Conservation (phyloP, 306 rosid species). For the Cucurbita ficifolia region DNA sequence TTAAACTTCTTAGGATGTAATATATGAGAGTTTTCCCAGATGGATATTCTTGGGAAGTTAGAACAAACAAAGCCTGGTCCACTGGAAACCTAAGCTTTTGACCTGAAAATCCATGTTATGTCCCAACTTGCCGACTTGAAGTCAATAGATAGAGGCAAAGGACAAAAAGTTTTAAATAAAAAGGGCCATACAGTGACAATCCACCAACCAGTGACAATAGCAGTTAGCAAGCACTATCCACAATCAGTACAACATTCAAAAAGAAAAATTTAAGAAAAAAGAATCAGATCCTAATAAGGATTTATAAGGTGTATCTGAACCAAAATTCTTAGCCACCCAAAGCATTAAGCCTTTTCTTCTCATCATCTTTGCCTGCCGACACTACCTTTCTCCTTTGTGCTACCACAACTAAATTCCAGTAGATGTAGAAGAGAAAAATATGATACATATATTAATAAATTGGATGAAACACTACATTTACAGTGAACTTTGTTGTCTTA, state of each 20-base stretch:
- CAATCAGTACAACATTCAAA: background rate
- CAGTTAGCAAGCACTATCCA: background rate
- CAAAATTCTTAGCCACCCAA: slow-evolving; percentile 4
- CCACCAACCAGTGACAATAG: slow-evolving; percentile 13
- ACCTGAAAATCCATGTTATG: too few relatives aligned
- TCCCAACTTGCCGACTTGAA: too few relatives aligned
- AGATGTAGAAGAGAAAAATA: background rate
- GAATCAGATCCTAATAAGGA: slow-evolving; percentile 9
- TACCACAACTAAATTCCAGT: slow-evolving; percentile 1
- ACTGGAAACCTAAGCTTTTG: too few relatives aligned
- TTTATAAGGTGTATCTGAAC: slow-evolving; percentile 7
- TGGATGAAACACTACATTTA: slow-evolving; percentile 1
- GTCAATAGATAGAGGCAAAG: too few relatives aligned
- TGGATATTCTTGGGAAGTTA: too few relatives aligned
- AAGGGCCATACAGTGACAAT: too few relatives aligned
- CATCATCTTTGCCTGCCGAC: slow-evolving; percentile 38
- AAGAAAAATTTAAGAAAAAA: background rate
- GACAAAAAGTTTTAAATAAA: too few relatives aligned
- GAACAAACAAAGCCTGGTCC: too few relatives aligned
- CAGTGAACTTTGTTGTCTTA: slow-evolving; percentile 1
- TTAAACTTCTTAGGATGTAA: too few relatives aligned
- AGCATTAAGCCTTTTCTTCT: slow-evolving; percentile 9
- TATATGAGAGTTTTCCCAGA: too few relatives aligned
- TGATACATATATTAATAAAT: background rate
- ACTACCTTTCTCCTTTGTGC: slow-evolving; percentile 8